Evolutionary conservation across 2,329 filamentous ascomycete genomes (phyloP).

Genomic region (Tolypocladium album): DNA sequence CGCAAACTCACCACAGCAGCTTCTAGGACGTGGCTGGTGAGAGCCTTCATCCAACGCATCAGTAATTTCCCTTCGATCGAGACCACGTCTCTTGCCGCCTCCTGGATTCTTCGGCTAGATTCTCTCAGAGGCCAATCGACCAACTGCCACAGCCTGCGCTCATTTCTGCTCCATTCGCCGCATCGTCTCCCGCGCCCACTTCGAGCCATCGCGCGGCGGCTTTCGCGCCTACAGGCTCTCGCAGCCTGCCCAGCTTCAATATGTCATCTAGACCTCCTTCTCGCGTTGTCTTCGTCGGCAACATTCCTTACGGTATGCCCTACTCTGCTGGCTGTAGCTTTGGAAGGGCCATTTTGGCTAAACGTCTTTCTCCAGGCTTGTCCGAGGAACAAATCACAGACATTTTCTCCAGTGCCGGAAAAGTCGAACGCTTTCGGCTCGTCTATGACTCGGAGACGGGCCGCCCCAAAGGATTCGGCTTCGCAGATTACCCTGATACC

Average conservation of each 20-base stretch:
- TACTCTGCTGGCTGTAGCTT: background rate
- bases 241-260: conserved; percentile 1
- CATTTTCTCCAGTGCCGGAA: conserved; percentile 82
- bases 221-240: background rate
- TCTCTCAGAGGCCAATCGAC: background rate
- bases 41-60: background rate
- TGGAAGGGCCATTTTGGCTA: conserved; percentile 5
- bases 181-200: background rate
- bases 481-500: conserved; percentile 88
- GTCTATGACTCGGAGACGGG: conserved; percentile 95
- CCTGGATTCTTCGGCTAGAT: background rate
- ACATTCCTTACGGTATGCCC: conserved; percentile 65
- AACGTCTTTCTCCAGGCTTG: conserved; percentile 49
- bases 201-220: background rate
- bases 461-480: conserved; percentile 91
- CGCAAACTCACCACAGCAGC: background rate
- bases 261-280: conserved; percentile 69
- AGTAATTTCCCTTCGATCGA: background rate
- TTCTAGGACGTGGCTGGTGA: background rate
- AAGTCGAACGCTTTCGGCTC: conserved; percentile 82
- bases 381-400: conserved; percentile 94
- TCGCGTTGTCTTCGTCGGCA: conserved; percentile 74
- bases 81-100: background rate
- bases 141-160: background rate
- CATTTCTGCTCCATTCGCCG: background rate